Evolutionary conservation across 2,329 filamentous ascomycete genomes (phyloP), one percentile per base, ranked within the genome.

Genomic region (Beauveria bassiana): DNA sequence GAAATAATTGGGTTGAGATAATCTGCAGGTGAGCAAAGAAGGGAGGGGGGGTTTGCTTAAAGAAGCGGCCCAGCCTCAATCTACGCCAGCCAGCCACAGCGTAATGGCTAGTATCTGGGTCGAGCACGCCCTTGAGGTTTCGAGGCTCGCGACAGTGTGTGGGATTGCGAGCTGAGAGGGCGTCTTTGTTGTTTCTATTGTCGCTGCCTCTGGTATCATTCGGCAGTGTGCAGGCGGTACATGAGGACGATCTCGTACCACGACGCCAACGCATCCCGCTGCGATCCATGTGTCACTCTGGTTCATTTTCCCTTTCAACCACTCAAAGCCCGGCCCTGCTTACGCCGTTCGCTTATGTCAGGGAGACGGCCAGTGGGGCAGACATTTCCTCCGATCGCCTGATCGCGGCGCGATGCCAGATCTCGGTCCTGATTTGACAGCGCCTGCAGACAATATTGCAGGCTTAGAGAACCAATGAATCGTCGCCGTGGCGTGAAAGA

Each of bases 381-480:
- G 20, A 34, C n/a, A 46, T 16, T 7, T 20, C 28, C 45, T 26
- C 55, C 57, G 57, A 59, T 59, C 57, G 57, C 57, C 34, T 59
- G 57, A 59, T 59, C 57, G 47, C 20, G 47, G 20, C 45, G 34
- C 47, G 47, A 59, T 52, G 57, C 47, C n/a, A 59, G 57, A 59
- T 59, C 57, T 59, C 38, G 43, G 40, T 24, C 47, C 47, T 51
- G 57, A 52, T 59, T 59, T 34, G 57, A 59, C 34, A 50, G 43
- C 43, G 31, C 42, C 28, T 47, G 28, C 54, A 57, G 54, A 40
- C 42, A 24, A 47, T 49, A 24, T 38, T 38, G 14, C 54, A 57
- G 54, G 43, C 20, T 34, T 5, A 9, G 3, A 7, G 9, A 46
- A 45, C 14, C 54, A 47, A 57, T 57, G 18, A 14, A 46, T 26